These are phyloP conservation scores for Ceraceosorus guamensis DNA, from an alignment of 1,284 basidiomycete genomes.

Conservation along the genomic window DNA sequence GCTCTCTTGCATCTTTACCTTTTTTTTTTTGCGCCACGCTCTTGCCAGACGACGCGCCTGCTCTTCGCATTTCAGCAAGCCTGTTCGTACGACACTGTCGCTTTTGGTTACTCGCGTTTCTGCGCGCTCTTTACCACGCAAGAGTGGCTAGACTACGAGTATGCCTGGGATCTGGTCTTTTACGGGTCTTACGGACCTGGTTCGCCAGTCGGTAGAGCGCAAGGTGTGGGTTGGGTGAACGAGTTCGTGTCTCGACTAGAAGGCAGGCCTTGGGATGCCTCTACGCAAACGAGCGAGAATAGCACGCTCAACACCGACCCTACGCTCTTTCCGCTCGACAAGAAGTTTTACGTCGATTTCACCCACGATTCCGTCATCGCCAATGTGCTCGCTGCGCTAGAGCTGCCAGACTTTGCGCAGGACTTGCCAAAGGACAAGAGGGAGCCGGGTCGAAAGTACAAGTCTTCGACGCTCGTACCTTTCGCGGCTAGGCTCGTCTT, in stretches of 20 bases:
- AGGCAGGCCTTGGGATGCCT: slow-evolving; percentile 6
- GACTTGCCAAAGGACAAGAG: not conserved
- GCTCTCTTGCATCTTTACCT: too few relatives aligned
- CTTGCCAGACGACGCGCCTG: slow-evolving; percentile 7
- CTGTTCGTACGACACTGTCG: slow-evolving; percentile 60
- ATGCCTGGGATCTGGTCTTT: slow-evolving; percentile 53
- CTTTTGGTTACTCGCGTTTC: slow-evolving; percentile 74
- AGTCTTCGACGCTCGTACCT: slow-evolving; percentile 32
- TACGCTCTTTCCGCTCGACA: slow-evolving; percentile 36
- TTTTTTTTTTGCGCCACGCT: too few relatives aligned
- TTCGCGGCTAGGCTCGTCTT: slow-evolving; percentile 40
- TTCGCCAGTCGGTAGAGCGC: slow-evolving; percentile 66
- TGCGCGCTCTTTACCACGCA: slow-evolving; percentile 80
- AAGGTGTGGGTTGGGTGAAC: slow-evolving; percentile 71
- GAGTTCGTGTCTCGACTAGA: slow-evolving; percentile 40
- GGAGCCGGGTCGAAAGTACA: slow-evolving; percentile 19
- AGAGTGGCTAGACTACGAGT: slow-evolving; percentile 83
- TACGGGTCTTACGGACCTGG: slow-evolving; percentile 63
- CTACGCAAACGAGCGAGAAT: slow-evolving; percentile 36
- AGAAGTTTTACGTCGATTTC: slow-evolving; percentile 42
- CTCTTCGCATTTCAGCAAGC: slow-evolving; percentile 41
- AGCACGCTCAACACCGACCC: slow-evolving; percentile 31
- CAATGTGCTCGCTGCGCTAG: slow-evolving; percentile 32
- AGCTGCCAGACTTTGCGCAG: slow-evolving; percentile 19
- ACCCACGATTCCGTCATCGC: slow-evolving; percentile 44